Conservation (phyloP, 2,329 filamentous ascomycete species). For the Orbilia javanica region DNA sequence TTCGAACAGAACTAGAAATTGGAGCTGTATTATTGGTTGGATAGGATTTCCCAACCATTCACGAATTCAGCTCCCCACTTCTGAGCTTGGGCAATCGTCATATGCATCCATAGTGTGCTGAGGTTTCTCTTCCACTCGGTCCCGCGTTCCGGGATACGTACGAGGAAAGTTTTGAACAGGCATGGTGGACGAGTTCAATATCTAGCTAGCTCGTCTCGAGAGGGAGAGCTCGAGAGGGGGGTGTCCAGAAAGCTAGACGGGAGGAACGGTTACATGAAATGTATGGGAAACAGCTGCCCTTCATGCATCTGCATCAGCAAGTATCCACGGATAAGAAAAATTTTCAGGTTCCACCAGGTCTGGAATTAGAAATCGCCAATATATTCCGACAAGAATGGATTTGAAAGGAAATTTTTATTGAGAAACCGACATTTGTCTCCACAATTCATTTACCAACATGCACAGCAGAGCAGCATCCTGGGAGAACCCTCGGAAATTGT, state of each 20-base stretch:
- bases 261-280: conserved; percentile 11
- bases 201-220: conserved; percentile 1
- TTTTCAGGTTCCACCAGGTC: conserved; percentile 16
- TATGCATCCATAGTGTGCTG: neutral
- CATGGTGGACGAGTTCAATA: neutral
- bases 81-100: conserved; percentile 11
- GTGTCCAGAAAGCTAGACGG: conserved; percentile 2
- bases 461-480: conserved; percentile 14
- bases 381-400: conserved; percentile 39
- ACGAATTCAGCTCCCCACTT: conserved; percentile 19
- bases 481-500: conserved; percentile 48
- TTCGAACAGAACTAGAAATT: neutral
- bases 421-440: conserved; percentile 23
- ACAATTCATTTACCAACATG: conserved; percentile 25
- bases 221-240: neutral
- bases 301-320: conserved; percentile 2
- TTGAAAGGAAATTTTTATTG: neutral
- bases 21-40: conserved; percentile 37
- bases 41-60: conserved; percentile 2
- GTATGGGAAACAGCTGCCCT: conserved; percentile 11
- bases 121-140: conserved; percentile 4
- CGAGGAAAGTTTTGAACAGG: neutral
- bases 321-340: conserved; percentile 21
- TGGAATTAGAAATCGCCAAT: neutral
- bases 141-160: conserved; percentile 22